Evolutionary conservation across 306 rosid genomes (phyloP).

Genomic region (Corylus heterophylla): DNA sequence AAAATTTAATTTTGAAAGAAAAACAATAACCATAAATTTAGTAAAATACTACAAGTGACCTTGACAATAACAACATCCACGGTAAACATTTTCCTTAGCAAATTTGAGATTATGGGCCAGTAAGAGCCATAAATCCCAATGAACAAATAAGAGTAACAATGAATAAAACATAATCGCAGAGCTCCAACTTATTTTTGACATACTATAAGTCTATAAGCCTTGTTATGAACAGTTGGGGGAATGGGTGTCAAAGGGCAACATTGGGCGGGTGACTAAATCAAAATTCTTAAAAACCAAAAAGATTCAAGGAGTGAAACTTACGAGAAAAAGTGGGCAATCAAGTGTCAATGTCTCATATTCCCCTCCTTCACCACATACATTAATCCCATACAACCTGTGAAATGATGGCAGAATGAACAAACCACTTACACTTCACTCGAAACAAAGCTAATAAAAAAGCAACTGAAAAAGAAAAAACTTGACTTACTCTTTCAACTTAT

Average conservation of each 20-base stretch:
- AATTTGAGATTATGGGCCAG: background rate
- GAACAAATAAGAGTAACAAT: background rate
- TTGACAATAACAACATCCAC: constrained; percentile 1
- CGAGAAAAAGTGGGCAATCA: constrained; percentile 90
- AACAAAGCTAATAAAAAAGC: constrained; percentile 8
- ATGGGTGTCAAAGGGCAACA: constrained; percentile 11
- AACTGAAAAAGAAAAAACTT: background rate
- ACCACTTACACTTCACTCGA: background rate
- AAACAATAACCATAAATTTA: constrained; percentile 6
- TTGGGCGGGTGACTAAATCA: constrained; percentile 1
- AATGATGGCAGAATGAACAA: constrained; percentile 1
- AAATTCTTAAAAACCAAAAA: constrained; percentile 9
- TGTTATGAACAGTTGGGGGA: background rate
- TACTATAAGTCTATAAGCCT: background rate
- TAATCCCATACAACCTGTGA: constrained; percentile 80
- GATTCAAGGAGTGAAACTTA: constrained; percentile 40
- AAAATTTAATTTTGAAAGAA: background rate
- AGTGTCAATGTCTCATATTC: constrained; percentile 95
- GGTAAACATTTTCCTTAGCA: background rate
- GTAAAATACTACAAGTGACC: background rate
- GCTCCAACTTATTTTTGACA: background rate
- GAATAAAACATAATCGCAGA: background rate
- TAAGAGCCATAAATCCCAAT: constrained; percentile 1
- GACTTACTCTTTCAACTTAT: constrained; percentile 82
- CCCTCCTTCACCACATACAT: constrained; percentile 98